Conservation (phyloP, 805 yeast species). For the Yamadazyma paraphyllophila region DNA sequence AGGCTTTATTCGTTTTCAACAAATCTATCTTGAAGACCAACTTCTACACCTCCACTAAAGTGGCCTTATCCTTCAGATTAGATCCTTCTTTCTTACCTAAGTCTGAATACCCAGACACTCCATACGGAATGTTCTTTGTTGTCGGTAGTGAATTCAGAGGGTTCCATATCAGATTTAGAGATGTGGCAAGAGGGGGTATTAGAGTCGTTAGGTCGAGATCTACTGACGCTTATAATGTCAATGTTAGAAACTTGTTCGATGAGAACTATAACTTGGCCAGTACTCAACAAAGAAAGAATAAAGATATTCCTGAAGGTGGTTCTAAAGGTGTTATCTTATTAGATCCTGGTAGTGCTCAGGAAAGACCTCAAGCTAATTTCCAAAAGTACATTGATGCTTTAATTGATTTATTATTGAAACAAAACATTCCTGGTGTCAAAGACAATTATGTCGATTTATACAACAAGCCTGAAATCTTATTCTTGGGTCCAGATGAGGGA, state of each 20-base stretch:
- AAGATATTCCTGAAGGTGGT: conserved; percentile 99
- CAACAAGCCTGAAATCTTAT: conserved; percentile 82
- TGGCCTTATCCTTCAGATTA: conserved; percentile 90
- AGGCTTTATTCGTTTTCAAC: conserved; percentile 82
- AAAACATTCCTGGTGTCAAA: conserved; percentile 73
- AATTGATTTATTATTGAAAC: conserved; percentile 72
- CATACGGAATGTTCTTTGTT: conserved; percentile 91
- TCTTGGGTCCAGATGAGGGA: conserved; percentile 99
- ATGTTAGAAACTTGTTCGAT: conserved; percentile 86
- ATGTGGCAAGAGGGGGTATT: conserved; percentile 97
- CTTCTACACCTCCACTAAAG: conserved; percentile 90
- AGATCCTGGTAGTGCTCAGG: conserved; percentile 74
- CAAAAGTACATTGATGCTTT: conserved; percentile 91
- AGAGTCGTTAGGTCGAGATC: conserved; percentile 89
- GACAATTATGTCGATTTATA: conserved; percentile 83
- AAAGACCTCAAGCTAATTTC: conserved; percentile 78
- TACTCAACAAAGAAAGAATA: conserved; percentile 95
- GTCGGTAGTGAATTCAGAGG: conserved; percentile 97
- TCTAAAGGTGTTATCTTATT: conserved; percentile 94
- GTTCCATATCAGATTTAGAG: conserved; percentile 94
- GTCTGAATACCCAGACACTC: conserved; percentile 86
- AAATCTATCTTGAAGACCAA: conserved; percentile 87
- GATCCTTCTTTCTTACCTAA: conserved; percentile 82
- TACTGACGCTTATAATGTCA: conserved; percentile 77
- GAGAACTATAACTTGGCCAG: conserved; percentile 94